Conservation (phyloP, 2,329 filamentous ascomycete genomes). For the Colletotrichum neosansevieriae region DNA sequence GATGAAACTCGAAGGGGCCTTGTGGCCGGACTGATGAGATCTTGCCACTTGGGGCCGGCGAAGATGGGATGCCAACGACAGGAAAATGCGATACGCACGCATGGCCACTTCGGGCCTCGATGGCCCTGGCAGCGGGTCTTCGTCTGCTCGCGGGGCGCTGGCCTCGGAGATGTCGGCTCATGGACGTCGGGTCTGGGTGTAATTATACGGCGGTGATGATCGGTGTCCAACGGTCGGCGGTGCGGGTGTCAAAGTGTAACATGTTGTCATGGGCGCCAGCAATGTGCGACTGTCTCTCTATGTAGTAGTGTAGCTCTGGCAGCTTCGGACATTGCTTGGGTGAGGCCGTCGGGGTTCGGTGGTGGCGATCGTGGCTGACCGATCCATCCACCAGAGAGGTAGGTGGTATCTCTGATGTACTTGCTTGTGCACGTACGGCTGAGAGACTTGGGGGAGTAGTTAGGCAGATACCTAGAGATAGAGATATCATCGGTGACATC, state of each 20-base stretch:
- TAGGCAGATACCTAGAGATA: background rate
- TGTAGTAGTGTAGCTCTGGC: background rate
- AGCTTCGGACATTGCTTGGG: conserved; percentile 34
- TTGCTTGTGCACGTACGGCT: background rate
- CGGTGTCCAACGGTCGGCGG: conserved; percentile 28
- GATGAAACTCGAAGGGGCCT: conserved; percentile 17
- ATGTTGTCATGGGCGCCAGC: background rate
- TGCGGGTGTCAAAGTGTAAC: conserved; percentile 28
- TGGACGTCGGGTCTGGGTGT: conserved; percentile 32
- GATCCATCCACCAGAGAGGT: conserved; percentile 12
- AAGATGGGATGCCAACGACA: conserved; percentile 27
- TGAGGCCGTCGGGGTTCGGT: conserved; percentile 37
- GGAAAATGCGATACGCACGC: conserved; percentile 16
- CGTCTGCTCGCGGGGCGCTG: background rate
- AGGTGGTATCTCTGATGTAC: background rate
- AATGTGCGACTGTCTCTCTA: background rate
- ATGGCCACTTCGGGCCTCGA: conserved; percentile 20
- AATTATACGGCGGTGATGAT: conserved; percentile 29
- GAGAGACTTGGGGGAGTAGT: no score
- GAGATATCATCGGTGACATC: background rate
- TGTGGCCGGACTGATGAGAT: conserved; percentile 17
- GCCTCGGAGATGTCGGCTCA: conserved; percentile 5
- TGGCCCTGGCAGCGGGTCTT: background rate
- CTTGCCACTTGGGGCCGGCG: conserved; percentile 23
- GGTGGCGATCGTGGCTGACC: conserved; percentile 31